Evolutionary conservation across 1,284 basidiomycete species (phyloP).

Genomic region (Boletus smithii): DNA sequence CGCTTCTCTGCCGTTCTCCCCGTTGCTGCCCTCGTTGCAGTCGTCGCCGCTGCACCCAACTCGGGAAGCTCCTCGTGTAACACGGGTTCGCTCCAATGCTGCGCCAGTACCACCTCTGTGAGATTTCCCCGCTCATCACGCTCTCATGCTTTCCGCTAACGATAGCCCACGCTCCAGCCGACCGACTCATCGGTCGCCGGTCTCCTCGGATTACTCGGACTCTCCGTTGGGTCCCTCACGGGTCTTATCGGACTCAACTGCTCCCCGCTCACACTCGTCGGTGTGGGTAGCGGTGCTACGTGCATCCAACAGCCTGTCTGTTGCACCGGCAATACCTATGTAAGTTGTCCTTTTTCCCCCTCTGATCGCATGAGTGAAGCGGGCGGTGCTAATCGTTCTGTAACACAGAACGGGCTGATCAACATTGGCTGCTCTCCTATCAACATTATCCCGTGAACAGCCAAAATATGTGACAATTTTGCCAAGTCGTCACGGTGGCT

Average conservation of each 20-base stretch:
- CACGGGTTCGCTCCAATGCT: slow-evolving; percentile 11
- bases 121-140: not conserved
- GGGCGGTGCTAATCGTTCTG: not conserved
- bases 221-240: not conserved
- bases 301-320: slow-evolving; percentile 16
- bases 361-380: no score
- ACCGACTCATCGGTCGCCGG: not conserved
- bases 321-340: slow-evolving; percentile 8
- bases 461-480: not conserved
- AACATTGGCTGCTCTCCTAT: slow-evolving; percentile 15
- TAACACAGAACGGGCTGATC: slow-evolving; percentile 9
- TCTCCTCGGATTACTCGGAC: not conserved
- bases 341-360: no score
- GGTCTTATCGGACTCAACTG: slow-evolving; percentile 9
- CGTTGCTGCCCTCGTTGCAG: slow-evolving; percentile 1
- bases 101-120: slow-evolving; percentile 3
- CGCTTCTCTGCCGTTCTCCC: slow-evolving; percentile 7
- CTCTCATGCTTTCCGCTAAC: not conserved
- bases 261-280: no score
- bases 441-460: slow-evolving; percentile 1
- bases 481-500: not conserved
- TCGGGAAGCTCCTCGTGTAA: not conserved
- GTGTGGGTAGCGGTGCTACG: not conserved
- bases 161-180: not conserved
- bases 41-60: slow-evolving; percentile 7